Evolutionary conservation across 2,329 filamentous ascomycete genomes (phyloP), one percentile per base, ranked within the genome.

Genomic region (Colletotrichum somersetense): DNA sequence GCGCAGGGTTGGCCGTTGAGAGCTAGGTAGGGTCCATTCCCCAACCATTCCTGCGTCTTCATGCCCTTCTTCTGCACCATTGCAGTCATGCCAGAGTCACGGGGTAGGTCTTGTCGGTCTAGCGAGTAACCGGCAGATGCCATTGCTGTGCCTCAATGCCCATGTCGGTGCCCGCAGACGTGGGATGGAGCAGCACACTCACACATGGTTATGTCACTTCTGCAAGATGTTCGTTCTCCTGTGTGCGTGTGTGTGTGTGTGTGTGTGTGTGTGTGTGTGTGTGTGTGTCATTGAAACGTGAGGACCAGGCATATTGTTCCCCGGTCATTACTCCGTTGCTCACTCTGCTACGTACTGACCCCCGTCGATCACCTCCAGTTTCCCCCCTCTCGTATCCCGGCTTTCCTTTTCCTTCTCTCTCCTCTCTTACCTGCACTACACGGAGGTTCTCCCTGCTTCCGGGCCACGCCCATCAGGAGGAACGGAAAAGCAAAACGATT

Each of bases 131-230:
- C 46, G 44, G 42, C 50, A 52, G 52, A 62, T 62, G 64, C 38
- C 40, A 57, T 23, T 35, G 44, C 59, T 38, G 33, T 35, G 30
- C 30, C 20, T 53, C 53, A 61, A 23, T 46, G 30, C 59, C 59
- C 44, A 62, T 62, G 59, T 52, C n/a, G n/a, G 16, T 58, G 44
- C 53, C 59, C 44, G 33, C 40, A 50, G 26, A 1, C 23, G 42
- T 30, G 62, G 30, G 50, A 64, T 64, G n/a, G 59, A 52, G 33
- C 46, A 62, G n/a, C 46, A 62, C 46, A 38, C 67, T 56, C 62
- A 30, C 67, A 71, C 50, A 62, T 33, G 38, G 56, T 71, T 67
- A 63, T 67, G 57, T 71, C 68, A 71, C 64, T 62, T 16, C 68
- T 71, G 68, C 52, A n/a, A 71, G 35, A 62, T 42, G 26, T n/a